Percentiles rank a stretch among this genome's conserved stretches.
Evolutionary conservation across 441 rosid species (phyloP).

Genomic region (Populus tomentosa): DNA sequence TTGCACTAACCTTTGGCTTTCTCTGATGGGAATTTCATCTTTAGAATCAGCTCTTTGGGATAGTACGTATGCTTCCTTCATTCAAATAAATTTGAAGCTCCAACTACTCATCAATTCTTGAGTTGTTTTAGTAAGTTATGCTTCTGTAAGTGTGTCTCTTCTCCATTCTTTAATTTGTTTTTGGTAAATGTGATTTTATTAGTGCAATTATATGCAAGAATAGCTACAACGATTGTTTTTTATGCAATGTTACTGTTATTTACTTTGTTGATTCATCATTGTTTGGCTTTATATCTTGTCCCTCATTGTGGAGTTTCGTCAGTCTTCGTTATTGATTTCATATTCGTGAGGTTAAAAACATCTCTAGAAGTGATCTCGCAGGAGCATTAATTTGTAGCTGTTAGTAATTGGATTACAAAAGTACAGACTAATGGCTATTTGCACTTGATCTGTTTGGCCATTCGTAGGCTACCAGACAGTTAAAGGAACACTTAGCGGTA

Average conservation of each 20-base stretch:
- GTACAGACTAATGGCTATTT: not conserved
- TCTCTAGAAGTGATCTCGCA: not conserved
- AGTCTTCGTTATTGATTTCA: not conserved
- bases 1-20: conserved; percentile 24
- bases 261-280: not conserved
- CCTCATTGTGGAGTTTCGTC: not conserved
- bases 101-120: not conserved
- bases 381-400: not conserved
- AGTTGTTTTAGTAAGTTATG: conserved; percentile 8
- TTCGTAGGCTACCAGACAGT: no score
- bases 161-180: not conserved
- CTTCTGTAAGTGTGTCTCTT: conserved; percentile 46
- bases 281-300: not conserved
- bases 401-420: not conserved
- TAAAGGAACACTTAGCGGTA: not conserved
- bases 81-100: not conserved
- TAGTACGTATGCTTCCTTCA: conserved; percentile 25
- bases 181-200: not conserved
- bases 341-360: not conserved
- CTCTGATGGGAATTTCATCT: conserved; percentile 70
- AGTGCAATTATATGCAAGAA: not conserved
- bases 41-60: conserved; percentile 71
- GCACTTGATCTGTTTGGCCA: not conserved
- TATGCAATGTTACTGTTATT: not conserved
- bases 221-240: not conserved